Conservation (phyloP, 768 basidiomycete species). For the Suillus luteus region DNA sequence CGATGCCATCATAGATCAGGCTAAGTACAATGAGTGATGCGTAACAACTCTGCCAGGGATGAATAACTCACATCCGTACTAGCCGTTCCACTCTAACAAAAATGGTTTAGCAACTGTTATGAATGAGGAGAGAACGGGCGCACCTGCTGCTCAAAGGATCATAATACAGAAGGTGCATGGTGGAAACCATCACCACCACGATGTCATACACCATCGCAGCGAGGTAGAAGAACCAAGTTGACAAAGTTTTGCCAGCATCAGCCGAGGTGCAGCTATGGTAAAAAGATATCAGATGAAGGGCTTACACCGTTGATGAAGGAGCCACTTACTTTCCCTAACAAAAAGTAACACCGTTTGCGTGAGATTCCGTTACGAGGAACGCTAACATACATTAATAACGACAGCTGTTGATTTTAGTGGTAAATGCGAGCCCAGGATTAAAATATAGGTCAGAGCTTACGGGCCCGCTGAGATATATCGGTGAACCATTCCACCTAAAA, state of each 20-base stretch:
- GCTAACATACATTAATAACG: constrained; percentile 21
- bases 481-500: constrained; percentile 60
- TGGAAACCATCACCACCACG: constrained; percentile 38
- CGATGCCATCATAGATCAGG: not conserved
- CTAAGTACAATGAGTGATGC: not conserved
- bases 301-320: not conserved
- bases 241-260: constrained; percentile 34
- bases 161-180: not conserved
- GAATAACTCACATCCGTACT: not conserved
- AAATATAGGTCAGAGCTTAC: constrained; percentile 40
- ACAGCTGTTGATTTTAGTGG: constrained; percentile 19
- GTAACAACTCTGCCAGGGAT: not conserved
- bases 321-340: constrained; percentile 39
- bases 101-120: not conserved
- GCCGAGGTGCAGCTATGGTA: constrained; percentile 49
- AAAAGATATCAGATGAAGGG: not conserved
- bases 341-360: constrained; percentile 11
- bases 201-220: constrained; percentile 61
- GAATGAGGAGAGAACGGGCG: not conserved
- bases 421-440: constrained; percentile 16
- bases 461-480: constrained; percentile 50
- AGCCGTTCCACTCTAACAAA: not conserved
- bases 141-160: not conserved
- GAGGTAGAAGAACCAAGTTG: constrained; percentile 60
- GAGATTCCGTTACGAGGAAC: not conserved